Conservation (phyloP, 129 eudicot genomes). For the Artemisia annua region DNA sequence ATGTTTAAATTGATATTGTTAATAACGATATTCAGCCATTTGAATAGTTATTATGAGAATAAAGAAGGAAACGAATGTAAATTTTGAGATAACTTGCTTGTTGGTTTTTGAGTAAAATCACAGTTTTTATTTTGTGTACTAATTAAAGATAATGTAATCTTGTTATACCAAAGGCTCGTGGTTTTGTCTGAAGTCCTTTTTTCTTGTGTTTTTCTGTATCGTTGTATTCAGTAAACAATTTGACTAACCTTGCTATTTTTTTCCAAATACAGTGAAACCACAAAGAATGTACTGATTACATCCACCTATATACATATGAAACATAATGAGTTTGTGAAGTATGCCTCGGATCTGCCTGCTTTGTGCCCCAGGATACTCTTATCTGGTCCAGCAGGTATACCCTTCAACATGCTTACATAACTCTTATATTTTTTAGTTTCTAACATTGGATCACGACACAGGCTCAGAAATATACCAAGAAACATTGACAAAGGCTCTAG, state of each 20-base stretch:
- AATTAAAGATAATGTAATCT: too few species aligned
- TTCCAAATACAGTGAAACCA: conserved; percentile 64
- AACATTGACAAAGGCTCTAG: conserved; percentile 76
- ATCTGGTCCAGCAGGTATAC: conserved; percentile 92
- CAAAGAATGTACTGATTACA: conserved; percentile 83
- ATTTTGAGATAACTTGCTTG: too few species aligned
- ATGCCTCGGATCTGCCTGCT: conserved; percentile 68
- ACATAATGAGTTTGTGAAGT: conserved; percentile 63
- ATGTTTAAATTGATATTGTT: too few species aligned
- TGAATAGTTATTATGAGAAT: too few species aligned
- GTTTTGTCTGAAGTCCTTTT: neutral
- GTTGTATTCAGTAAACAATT: neutral
- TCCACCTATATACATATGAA: conserved; percentile 79
- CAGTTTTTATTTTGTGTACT: too few species aligned
- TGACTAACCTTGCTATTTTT: conserved; percentile 16
- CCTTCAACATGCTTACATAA: neutral
- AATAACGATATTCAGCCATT: too few species aligned
- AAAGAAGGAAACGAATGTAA: too few species aligned
- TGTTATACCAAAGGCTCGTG: too few species aligned
- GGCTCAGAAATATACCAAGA: conserved; percentile 98
- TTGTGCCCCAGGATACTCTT: conserved; percentile 79
- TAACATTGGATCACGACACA: conserved; percentile 18
- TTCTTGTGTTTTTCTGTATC: conserved; percentile 6
- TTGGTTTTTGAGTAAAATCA: too few species aligned
- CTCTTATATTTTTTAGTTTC: neutral